A percentile compares a stretch with the other conserved stretches of the same genome.
These are phyloP conservation scores for Chaetoceros tenuissimus DNA, from an alignment of 108 stramenopile genomes.

Conservation along the genomic window DNA sequence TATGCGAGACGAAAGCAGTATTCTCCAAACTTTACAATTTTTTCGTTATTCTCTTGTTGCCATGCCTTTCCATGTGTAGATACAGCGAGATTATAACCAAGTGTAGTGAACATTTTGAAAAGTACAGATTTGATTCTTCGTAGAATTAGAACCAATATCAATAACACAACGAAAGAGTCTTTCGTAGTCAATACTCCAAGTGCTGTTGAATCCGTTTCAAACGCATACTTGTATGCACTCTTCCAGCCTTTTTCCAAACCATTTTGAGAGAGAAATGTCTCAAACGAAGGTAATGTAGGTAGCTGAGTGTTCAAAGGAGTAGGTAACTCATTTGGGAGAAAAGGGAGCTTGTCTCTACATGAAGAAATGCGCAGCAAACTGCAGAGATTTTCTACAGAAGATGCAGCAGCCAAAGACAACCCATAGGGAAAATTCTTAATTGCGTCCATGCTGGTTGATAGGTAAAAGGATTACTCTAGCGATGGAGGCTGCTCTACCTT, in stretches of 20 bases:
- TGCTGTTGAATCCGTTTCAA: constrained; percentile 40
- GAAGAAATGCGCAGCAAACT: too few relatives aligned
- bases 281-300: background rate
- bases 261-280: background rate
- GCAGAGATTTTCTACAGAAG: too few relatives aligned
- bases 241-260: background rate
- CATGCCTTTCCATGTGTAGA: constrained; percentile 57
- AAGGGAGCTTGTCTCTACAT: too few relatives aligned
- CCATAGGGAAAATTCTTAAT: too few relatives aligned
- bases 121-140: constrained; percentile 37
- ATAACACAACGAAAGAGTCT: constrained; percentile 16
- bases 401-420: too few relatives aligned
- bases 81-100: constrained; percentile 44
- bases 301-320: background rate
- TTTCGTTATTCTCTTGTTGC: constrained; percentile 43
- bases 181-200: constrained; percentile 34
- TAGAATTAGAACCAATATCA: constrained; percentile 37
- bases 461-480: too few relatives aligned
- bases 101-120: constrained; percentile 45
- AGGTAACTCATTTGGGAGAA: background rate
- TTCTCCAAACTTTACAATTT: constrained; percentile 80
- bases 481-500: too few relatives aligned
- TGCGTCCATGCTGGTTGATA: too few relatives aligned
- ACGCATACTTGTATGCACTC: constrained; percentile 19
- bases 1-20: constrained; percentile 76